These are phyloP conservation scores for Thelonectria discophora DNA, from an alignment of 2,329 filamentous ascomycete genomes.

Conservation along the genomic window DNA sequence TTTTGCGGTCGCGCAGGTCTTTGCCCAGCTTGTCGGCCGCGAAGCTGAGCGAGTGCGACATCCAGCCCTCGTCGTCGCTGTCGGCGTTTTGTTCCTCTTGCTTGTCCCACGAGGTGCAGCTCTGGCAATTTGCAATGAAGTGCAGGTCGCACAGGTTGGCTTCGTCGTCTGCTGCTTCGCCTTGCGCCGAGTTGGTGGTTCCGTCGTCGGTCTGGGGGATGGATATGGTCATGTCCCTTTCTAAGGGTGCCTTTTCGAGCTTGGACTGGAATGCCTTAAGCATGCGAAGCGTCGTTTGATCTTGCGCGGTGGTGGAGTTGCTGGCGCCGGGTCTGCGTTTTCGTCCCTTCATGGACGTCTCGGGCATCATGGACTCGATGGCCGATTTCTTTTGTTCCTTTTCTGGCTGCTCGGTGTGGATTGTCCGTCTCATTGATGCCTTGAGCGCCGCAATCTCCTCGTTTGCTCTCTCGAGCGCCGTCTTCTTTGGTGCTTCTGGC, in stretches of 20 bases:
- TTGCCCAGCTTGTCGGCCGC: constrained; percentile 91
- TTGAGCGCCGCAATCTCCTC: constrained; percentile 84
- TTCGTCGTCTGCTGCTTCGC: constrained; percentile 71
- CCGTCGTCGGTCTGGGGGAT: constrained; percentile 38
- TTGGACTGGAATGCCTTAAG: constrained; percentile 83
- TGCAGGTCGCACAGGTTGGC: constrained; percentile 87
- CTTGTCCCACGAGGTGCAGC: constrained; percentile 85
- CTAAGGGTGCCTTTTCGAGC: constrained; percentile 65
- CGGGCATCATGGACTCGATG: constrained; percentile 78
- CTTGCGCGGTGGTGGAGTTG: constrained; percentile 62
- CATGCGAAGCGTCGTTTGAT: constrained; percentile 72
- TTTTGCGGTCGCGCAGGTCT: constrained; percentile 87
- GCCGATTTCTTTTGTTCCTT: constrained; percentile 71
- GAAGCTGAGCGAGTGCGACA: constrained; percentile 86
- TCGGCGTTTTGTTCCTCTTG: constrained; percentile 66
- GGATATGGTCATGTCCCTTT: constrained; percentile 45
- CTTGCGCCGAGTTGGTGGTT: constrained; percentile 35
- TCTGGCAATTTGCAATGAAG: constrained; percentile 95
- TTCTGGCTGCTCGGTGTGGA: constrained; percentile 56
- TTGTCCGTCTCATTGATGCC: constrained; percentile 79
- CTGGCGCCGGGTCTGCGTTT: constrained; percentile 71
- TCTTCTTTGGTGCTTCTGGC: constrained; percentile 51
- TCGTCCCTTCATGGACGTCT: constrained; percentile 73
- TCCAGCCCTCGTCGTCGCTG: constrained; percentile 77
- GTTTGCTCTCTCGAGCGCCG: constrained; percentile 74